phyloP scores from a whole-genome alignment of 176 grass and related monocot species.

The Cymbopogon citratus region DNA sequence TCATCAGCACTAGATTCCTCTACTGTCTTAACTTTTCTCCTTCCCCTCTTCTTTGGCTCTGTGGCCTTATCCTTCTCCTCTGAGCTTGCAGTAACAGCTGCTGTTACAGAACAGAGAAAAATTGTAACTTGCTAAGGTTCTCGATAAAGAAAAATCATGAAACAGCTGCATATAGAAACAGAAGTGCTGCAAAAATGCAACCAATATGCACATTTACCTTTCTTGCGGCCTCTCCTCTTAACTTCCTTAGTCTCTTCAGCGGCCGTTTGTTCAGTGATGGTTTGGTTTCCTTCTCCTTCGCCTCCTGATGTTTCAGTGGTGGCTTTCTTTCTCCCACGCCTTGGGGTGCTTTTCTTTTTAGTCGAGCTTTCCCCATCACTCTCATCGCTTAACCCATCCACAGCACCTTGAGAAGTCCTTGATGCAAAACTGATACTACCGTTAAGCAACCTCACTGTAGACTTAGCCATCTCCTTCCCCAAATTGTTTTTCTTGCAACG shows the following conservation, averaged over 20 bases:
- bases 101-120: conserved; percentile 29
- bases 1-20: conserved; percentile 20
- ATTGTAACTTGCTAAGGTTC: neutral
- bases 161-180: neutral
- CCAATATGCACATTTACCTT: conserved; percentile 42
- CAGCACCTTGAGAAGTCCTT: conserved; percentile 40
- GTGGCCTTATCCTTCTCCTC: conserved; percentile 35
- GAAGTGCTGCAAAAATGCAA: neutral
- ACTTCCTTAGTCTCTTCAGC: conserved; percentile 42
- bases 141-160: neutral
- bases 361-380: conserved; percentile 28
- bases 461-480: neutral
- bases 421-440: conserved; percentile 24
- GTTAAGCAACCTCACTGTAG: conserved; percentile 20
- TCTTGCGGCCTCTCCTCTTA: conserved; percentile 42
- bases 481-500: conserved; percentile 25
- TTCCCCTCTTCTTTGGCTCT: conserved; percentile 54
- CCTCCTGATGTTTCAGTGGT: conserved; percentile 6
- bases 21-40: conserved; percentile 32
- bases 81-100: conserved; percentile 17
- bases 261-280: conserved; percentile 16
- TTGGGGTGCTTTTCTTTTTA: conserved; percentile 23
- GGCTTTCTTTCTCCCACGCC: conserved; percentile 48
- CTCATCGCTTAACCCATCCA: conserved; percentile 21
- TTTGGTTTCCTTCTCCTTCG: conserved; percentile 18